Conservation (phyloP, 805 yeast species). For the Soucietia sequanensis region DNA sequence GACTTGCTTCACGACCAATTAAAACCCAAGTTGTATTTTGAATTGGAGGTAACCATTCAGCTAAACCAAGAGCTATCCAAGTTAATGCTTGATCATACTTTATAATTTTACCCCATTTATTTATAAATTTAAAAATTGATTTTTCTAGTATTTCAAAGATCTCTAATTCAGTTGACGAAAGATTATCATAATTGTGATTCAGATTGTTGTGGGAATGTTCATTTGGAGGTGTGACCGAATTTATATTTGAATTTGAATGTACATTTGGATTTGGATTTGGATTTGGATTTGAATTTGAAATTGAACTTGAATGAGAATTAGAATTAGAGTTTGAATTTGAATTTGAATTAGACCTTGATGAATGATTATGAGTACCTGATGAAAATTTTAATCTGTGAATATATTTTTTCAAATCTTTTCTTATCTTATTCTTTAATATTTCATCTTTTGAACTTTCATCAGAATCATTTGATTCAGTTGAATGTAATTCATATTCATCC, state of each 20-base stretch:
- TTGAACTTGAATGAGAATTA: too few relatives aligned
- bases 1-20: slow-evolving; percentile 49
- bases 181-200: slow-evolving; percentile 12
- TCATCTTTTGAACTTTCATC: slow-evolving; percentile 17
- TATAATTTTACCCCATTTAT: slow-evolving; percentile 76
- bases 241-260: background rate
- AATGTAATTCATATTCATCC: slow-evolving; percentile 15
- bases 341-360: background rate
- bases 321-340: background rate
- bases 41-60: slow-evolving; percentile 84
- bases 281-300: too few relatives aligned
- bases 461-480: background rate
- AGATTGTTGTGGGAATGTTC: background rate
- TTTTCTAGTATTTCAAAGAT: slow-evolving; percentile 56
- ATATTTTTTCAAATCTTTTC: slow-evolving; percentile 61
- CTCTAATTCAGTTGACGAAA: slow-evolving; percentile 47
- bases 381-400: slow-evolving; percentile 44
- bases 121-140: slow-evolving; percentile 61
- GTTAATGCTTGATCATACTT: slow-evolving; percentile 80
- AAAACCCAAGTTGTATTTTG: slow-evolving; percentile 52
- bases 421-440: slow-evolving; percentile 34
- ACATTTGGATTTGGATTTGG: too few relatives aligned
- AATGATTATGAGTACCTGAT: slow-evolving; percentile 6
- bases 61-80: slow-evolving; percentile 85
- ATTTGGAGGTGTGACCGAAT: background rate